Evolutionary conservation across 495 filamentous ascomycete species (phyloP), one percentile per base, ranked within the genome.

Genomic region (Mytilinidion resinicola): DNA sequence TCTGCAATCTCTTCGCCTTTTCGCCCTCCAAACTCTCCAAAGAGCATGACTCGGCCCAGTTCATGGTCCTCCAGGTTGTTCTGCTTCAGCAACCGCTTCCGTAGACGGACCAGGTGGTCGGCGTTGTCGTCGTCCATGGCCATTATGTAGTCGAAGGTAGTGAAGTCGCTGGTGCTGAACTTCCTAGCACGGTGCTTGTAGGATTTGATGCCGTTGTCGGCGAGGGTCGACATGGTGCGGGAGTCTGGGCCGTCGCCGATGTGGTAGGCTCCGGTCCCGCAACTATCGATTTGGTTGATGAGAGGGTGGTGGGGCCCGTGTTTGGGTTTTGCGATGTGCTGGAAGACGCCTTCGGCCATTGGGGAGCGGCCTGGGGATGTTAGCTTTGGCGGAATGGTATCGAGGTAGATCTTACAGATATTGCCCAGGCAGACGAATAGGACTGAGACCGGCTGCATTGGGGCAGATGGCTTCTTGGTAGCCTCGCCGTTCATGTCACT

Each of bases 341-440:
- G 83, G 76, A 98, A 96, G 59, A 93, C 87, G 41, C 85, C 93
- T 76, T 96, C 92, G 35, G 91, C 90, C 93, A 98, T 97, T 3
- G 93, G 87, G 1, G 91, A 96, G 30, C 82, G 80, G 60, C 80
- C 75, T 81, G 51, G 35, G 46, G 50, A 35, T 44, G 52, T 61
- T 53, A 67, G 51, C 25, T 25, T 6, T 30, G 25, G 3, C 25
- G 2, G 25, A 20, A 12, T 41, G 11, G 7, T 19, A 38, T 49
- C 12, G 35, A 46, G 44, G 39, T 25, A n/a, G n/a, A 35, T 66
- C 73, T 78, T 78, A 78, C 93, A 98, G 68, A 96, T 96, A 73
- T 98, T 98, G 64, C 93, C 93, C 12, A 98, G 78, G 71, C 93
- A 98, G 63, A 96, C 91, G 72, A 98, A 98, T 44, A 98, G 81